Conservation (phyloP, 2,329 filamentous ascomycete genomes). For the Apiospora malaysiana region DNA sequence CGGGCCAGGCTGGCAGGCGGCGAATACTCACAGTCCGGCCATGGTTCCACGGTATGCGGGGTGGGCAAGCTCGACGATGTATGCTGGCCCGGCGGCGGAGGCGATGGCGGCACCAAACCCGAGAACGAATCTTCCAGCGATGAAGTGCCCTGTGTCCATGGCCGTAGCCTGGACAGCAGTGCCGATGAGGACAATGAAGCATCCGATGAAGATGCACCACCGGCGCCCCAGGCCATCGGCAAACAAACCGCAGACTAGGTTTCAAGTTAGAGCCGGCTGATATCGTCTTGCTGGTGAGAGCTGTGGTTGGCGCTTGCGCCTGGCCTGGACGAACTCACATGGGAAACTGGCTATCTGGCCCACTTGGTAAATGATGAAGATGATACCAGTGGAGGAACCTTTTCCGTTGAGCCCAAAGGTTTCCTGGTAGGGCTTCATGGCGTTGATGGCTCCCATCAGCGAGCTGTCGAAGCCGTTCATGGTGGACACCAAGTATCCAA, state of each 20-base stretch:
- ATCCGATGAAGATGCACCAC: slow-evolving; percentile 61
- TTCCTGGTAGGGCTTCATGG: slow-evolving; percentile 55
- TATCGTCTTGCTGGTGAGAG: not conserved
- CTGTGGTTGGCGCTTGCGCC: not conserved
- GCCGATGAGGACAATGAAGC: slow-evolving; percentile 56
- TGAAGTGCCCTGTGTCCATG: slow-evolving; percentile 55
- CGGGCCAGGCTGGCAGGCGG: slow-evolving; percentile 21
- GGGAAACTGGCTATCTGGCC: slow-evolving; percentile 58
- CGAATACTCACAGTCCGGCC: slow-evolving; percentile 47
- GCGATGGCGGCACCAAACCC: slow-evolving; percentile 66
- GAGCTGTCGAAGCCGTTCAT: slow-evolving; percentile 66
- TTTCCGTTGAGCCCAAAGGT: slow-evolving; percentile 54
- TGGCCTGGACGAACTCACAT: slow-evolving; percentile 33
- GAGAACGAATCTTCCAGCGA: slow-evolving; percentile 60
- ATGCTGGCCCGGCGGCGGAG: slow-evolving; percentile 65
- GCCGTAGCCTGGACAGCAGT: slow-evolving; percentile 56
- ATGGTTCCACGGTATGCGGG: slow-evolving; percentile 66
- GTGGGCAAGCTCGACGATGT: slow-evolving; percentile 67
- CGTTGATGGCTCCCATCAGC: slow-evolving; percentile 58
- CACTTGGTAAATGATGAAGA: slow-evolving; percentile 55
- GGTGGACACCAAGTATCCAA: slow-evolving; percentile 52
- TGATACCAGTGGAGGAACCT: slow-evolving; percentile 52
- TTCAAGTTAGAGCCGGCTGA: slow-evolving; percentile 20
- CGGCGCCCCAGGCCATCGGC: slow-evolving; percentile 60
- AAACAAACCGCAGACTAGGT: slow-evolving; percentile 51